Evolutionary conservation across 805 yeast genomes (phyloP).

Genomic region (Saccharomycopsis microspora): DNA sequence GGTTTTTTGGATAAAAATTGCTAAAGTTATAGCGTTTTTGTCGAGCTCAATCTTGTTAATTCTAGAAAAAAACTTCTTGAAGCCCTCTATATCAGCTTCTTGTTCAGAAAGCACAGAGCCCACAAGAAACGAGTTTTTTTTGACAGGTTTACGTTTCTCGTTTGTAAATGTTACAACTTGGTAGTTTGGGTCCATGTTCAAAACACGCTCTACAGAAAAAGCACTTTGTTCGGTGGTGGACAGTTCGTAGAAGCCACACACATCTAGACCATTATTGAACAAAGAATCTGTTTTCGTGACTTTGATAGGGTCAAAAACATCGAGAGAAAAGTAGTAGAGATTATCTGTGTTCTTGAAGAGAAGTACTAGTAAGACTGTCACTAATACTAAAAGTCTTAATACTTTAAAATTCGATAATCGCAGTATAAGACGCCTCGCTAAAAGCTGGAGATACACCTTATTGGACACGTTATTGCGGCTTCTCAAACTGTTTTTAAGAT

Average conservation of each 20-base stretch:
- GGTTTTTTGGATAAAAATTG: not conserved
- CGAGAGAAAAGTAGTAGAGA: conserved; percentile 1
- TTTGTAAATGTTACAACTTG: conserved; percentile 1
- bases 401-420: not conserved
- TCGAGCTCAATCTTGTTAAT: conserved; percentile 1
- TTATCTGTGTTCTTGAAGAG: conserved; percentile 1
- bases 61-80: conserved; percentile 4
- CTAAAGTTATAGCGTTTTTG: not conserved
- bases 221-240: not conserved
- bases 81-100: not conserved
- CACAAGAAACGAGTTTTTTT: not conserved
- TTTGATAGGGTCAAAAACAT: conserved; percentile 7
- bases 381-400: not conserved
- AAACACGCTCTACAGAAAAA: not conserved
- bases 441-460: not conserved
- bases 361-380: conserved; percentile 1
- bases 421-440: not conserved
- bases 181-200: conserved; percentile 10
- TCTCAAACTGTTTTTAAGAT: no score
- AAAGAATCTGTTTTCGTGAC: not conserved
- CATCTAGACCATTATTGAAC: conserved; percentile 10
- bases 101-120: not conserved
- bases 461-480: not conserved
- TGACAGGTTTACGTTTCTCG: not conserved
- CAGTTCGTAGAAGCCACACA: not conserved